Evolutionary conservation across 2,329 filamentous ascomycete species (phyloP).

Genomic region (Coniochaeta sp.): DNA sequence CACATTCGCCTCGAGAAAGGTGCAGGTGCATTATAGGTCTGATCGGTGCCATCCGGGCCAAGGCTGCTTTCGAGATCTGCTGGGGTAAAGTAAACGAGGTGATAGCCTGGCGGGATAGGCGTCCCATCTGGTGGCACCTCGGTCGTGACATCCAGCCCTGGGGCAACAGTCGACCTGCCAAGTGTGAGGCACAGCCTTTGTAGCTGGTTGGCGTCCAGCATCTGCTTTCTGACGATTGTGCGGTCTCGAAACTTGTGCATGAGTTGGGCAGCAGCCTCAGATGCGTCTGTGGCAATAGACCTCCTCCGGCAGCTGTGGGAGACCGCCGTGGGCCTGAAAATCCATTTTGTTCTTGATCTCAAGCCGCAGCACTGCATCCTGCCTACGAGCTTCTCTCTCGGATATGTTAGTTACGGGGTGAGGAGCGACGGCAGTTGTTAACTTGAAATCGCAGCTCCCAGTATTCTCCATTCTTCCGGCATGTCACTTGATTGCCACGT

Average conservation of each 20-base stretch:
- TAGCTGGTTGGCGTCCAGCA: constrained; percentile 56
- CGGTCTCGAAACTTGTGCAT: constrained; percentile 21
- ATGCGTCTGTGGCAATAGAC: constrained; percentile 7
- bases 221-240: constrained; percentile 30
- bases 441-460: too few species aligned
- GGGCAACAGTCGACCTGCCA: constrained; percentile 36
- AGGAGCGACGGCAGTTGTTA: too few species aligned
- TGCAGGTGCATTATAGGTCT: constrained; percentile 48
- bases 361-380: too few species aligned
- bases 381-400: too few species aligned
- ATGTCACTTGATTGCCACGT: too few species aligned
- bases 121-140: constrained; percentile 33
- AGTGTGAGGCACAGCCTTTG: constrained; percentile 55
- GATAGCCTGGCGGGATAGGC: constrained; percentile 50
- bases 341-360: too few species aligned
- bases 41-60: constrained; percentile 54
- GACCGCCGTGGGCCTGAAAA: too few species aligned
- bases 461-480: too few species aligned
- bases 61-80: constrained; percentile 45
- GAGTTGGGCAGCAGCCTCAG: constrained; percentile 18
- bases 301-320: neutral
- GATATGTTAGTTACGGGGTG: too few species aligned
- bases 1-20: constrained; percentile 62
- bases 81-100: constrained; percentile 59
- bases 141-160: constrained; percentile 29